Conservation (phyloP, 345 rosid genomes). For the Eutrema japonicum region DNA sequence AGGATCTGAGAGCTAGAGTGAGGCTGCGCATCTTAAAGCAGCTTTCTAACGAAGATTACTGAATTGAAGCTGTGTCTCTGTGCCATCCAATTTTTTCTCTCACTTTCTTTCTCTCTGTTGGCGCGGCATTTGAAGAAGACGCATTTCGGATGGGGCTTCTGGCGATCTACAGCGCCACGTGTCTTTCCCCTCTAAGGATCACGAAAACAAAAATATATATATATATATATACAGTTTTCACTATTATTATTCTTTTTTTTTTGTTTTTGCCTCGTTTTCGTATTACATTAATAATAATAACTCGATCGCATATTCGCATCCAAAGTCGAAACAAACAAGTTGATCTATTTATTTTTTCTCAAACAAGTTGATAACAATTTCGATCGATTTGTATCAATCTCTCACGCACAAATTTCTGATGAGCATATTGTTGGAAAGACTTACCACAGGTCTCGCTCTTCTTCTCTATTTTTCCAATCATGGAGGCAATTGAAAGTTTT, state of each 20-base stretch:
- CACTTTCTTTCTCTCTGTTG: slow-evolving; percentile 30
- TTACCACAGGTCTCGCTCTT: too few species aligned
- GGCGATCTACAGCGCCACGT: slow-evolving; percentile 41
- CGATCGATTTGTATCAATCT: too few species aligned
- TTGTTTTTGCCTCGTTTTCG: neutral
- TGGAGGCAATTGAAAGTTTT: too few species aligned
- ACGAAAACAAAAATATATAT: neutral
- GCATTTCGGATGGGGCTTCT: slow-evolving; percentile 39
- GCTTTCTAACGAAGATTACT: slow-evolving; percentile 27
- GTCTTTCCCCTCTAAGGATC: slow-evolving; percentile 34
- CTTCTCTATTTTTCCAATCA: too few species aligned
- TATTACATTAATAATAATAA: neutral
- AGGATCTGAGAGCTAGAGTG: slow-evolving; percentile 43
- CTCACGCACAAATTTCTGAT: too few species aligned
- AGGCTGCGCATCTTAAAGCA: slow-evolving; percentile 43
- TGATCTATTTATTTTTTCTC: too few species aligned
- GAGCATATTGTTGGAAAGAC: too few species aligned
- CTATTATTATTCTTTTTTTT: neutral
- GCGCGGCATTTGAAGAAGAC: slow-evolving; percentile 37
- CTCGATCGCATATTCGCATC: slow-evolving; percentile 24
- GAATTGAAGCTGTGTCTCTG: slow-evolving; percentile 4
- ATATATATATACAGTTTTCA: neutral
- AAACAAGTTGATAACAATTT: too few species aligned
- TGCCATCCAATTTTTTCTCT: slow-evolving; percentile 31
- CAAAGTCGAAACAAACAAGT: neutral